Base-by-base conservation (phyloP, 805 yeast species). In the Ogataea henricii region DNA sequence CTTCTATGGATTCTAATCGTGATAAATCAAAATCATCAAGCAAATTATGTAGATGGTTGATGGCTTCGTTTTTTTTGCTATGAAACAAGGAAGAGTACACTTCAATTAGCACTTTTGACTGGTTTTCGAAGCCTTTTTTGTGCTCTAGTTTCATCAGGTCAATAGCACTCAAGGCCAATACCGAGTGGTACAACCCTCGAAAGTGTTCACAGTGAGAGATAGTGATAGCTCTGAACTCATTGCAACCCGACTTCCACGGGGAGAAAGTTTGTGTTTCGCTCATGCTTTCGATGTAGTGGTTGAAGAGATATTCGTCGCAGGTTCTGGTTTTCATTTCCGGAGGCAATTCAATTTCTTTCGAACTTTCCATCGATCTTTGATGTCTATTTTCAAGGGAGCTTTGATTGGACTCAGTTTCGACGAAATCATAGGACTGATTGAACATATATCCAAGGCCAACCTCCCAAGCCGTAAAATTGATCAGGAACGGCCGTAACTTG, bases 11-110 rank as follows among this genome's bases (percentile, higher is more conserved):
- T 25, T 57, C 62, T 21, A 52, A 51, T 32, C 38, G 46, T 3
- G 51, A 46, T 8, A 43, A 49, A 40, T 52, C 56, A 40, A 46
- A 59, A 26, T 54, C 52, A 39, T 65, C 68, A 7, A 66, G 35
- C 10, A 64, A 46, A 36, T 60, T 49, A 47, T 67, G 66, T 29
- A 66, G 47, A 18, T 52, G 43, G 40, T 52, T 64, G 16, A 67
- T 61, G 2, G 69, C 67, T 37, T 60, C 61, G 45, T 65, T 63
- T 42, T 65, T 64, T 37, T 59, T 59, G 30, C 54, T 56, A 17
- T 54, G 25, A 41, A 53, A 47, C 3, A 46, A n/a, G 1, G 51
- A 42, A 21, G 47, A 30, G 39, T 48, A 52, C 14, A 43, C 34
- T 6, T 17, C 40, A 2, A 52, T 38, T 12, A 49, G 26, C 10